phyloP scores from a whole-genome alignment of 2,329 filamentous ascomycete species.

The Scolecobasidium constrictum region DNA sequence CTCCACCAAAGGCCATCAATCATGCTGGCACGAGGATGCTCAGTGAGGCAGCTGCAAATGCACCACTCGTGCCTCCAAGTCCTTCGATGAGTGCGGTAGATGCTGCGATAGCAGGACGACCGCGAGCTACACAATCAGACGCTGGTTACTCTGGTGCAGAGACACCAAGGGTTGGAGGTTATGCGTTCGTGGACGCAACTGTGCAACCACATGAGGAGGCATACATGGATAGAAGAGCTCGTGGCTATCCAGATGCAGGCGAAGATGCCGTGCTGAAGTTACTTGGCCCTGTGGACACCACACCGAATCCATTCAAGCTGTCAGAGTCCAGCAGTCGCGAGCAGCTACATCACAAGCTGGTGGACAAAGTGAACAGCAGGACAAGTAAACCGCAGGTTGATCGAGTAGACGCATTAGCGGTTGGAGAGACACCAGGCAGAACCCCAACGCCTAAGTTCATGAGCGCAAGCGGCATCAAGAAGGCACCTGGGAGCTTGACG shows the following conservation, averaged over 20 bases:
- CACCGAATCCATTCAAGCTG: slow-evolving; percentile 9
- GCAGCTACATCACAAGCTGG: slow-evolving; percentile 57
- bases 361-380: slow-evolving; percentile 67
- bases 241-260: background rate
- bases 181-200: slow-evolving; percentile 11
- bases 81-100: slow-evolving; percentile 77
- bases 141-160: slow-evolving; percentile 8
- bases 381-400: slow-evolving; percentile 48
- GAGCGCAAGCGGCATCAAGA: slow-evolving; percentile 38
- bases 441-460: slow-evolving; percentile 61
- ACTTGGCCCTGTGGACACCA: background rate
- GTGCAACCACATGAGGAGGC: slow-evolving; percentile 8
- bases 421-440: slow-evolving; percentile 32
- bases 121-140: slow-evolving; percentile 34
- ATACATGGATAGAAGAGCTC: slow-evolving; percentile 1
- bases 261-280: background rate
- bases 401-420: slow-evolving; percentile 8
- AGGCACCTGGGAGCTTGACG: slow-evolving; percentile 49
- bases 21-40: slow-evolving; percentile 78
- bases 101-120: slow-evolving; percentile 69
- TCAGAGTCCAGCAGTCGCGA: slow-evolving; percentile 4
- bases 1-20: slow-evolving; percentile 61
- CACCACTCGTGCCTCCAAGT: slow-evolving; percentile 51
- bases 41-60: slow-evolving; percentile 25
- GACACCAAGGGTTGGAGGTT: slow-evolving; percentile 8